phyloP scores from a whole-genome alignment of 139 green algal genomes.

The Coelastrella sp. region DNA sequence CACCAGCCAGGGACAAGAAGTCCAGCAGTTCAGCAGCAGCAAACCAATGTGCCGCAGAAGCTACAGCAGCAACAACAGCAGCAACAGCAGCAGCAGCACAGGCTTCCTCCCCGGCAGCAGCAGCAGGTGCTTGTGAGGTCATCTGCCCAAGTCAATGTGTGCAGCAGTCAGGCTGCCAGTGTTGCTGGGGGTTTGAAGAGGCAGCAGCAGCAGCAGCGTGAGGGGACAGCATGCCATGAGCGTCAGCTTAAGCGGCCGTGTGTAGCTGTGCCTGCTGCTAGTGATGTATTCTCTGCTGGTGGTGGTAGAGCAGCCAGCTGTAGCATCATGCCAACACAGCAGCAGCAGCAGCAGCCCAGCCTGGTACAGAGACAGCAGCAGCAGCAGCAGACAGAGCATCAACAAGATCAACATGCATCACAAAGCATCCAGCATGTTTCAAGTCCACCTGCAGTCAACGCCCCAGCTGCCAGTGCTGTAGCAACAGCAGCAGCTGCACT shows the following conservation, averaged over 20 bases:
- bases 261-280: conserved; percentile 6
- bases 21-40: neutral
- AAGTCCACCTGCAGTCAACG: neutral
- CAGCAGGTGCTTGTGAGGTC: neutral
- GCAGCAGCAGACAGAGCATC: neutral
- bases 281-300: neutral
- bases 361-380: neutral
- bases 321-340: neutral
- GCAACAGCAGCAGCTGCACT: neutral
- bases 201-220: conserved; percentile 6
- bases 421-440: no score
- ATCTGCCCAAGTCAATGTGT: conserved; percentile 11
- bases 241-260: conserved; percentile 5
- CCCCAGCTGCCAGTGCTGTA: neutral
- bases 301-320: conserved; percentile 19
- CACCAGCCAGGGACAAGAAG: neutral
- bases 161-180: neutral
- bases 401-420: no score
- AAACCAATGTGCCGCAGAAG: neutral
- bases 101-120: no score
- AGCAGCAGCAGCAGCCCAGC: neutral
- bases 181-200: neutral
- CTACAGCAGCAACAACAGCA: neutral
- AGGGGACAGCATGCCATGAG: neutral
- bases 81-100: neutral